Percentiles rank a stretch among this genome's conserved stretches.
Conservation (phyloP, 768 basidiomycete genomes). For the Cubamyces lactineus region DNA sequence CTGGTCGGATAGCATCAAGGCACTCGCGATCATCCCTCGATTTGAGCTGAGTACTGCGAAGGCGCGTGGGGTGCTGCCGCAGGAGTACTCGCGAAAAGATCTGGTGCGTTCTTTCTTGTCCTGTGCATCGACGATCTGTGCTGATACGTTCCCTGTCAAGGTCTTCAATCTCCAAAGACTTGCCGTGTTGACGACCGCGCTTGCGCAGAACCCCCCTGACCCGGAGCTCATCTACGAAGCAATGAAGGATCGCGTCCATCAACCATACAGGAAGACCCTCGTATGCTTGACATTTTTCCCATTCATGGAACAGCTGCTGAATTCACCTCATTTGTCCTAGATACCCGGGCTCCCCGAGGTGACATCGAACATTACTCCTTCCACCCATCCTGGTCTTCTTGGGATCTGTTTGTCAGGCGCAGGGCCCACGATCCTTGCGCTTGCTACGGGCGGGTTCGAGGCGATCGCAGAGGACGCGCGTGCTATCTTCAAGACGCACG, state of each 20-base stretch:
- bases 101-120: conserved; percentile 56
- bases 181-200: conserved; percentile 93
- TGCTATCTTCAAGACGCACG: conserved; percentile 67
- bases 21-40: conserved; percentile 90
- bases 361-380: conserved; percentile 83
- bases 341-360: conserved; percentile 96
- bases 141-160: conserved; percentile 44
- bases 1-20: conserved; percentile 84
- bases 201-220: conserved; percentile 89
- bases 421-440: conserved; percentile 94
- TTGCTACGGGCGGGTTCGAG: conserved; percentile 86
- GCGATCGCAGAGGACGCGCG: conserved; percentile 83
- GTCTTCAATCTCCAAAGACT: conserved; percentile 97
- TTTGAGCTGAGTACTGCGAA: conserved; percentile 97
- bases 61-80: conserved; percentile 88
- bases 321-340: conserved; percentile 43
- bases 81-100: conserved; percentile 85
- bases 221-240: conserved; percentile 98
- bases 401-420: conserved; percentile 98
- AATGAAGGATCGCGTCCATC: conserved; percentile 98
- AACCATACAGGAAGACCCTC: conserved; percentile 89
- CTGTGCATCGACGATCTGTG: not conserved
- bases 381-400: conserved; percentile 89
- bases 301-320: not conserved
- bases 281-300: conserved; percentile 45